A percentile compares a stretch with the other conserved stretches of the same genome.
Conservation (phyloP, 2,329 filamentous ascomycete species). For the Diaporthe citriasiana region DNA sequence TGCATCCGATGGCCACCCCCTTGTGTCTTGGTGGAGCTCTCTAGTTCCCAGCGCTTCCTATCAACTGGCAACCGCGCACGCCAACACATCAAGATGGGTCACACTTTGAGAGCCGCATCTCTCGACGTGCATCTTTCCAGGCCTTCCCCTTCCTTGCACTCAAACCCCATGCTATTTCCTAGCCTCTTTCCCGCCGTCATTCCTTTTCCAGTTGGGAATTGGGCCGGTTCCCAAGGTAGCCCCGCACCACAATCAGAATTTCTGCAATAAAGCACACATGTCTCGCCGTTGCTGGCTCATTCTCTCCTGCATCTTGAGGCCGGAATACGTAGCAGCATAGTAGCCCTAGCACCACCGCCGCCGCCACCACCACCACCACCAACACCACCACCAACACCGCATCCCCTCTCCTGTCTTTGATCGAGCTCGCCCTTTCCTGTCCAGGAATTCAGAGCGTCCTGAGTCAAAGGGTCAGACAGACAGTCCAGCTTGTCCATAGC, state of each 20-base stretch:
- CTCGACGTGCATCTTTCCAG: constrained; percentile 71
- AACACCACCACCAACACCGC: constrained; percentile 52
- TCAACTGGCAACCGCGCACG: constrained; percentile 87
- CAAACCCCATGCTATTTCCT: constrained; percentile 51
- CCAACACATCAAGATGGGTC: constrained; percentile 89
- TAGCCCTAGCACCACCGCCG: constrained; percentile 57
- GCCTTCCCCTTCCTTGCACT: constrained; percentile 50
- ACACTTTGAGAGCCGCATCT: constrained; percentile 78
- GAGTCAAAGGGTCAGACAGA: constrained; percentile 27
- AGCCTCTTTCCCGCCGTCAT: constrained; percentile 51
- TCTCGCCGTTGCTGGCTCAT: constrained; percentile 69
- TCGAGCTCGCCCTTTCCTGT: constrained; percentile 39
- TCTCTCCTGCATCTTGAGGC: constrained; percentile 62
- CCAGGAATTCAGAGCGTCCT: constrained; percentile 37
- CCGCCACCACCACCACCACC: constrained; percentile 54
- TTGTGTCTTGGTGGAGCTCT: constrained; percentile 72
- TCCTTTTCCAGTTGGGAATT: constrained; percentile 50
- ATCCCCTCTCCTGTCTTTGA: constrained; percentile 44
- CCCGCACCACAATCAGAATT: constrained; percentile 64
- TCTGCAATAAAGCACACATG: constrained; percentile 77
- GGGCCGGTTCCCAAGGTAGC: constrained; percentile 47
- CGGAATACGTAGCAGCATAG: constrained; percentile 60
- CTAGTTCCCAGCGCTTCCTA: constrained; percentile 73
- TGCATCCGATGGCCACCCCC: constrained; percentile 50
- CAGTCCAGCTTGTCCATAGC: constrained; percentile 10